Base-by-base conservation (phyloP, 2,329 filamentous ascomycete genomes). In the Xylaria digitata region DNA sequence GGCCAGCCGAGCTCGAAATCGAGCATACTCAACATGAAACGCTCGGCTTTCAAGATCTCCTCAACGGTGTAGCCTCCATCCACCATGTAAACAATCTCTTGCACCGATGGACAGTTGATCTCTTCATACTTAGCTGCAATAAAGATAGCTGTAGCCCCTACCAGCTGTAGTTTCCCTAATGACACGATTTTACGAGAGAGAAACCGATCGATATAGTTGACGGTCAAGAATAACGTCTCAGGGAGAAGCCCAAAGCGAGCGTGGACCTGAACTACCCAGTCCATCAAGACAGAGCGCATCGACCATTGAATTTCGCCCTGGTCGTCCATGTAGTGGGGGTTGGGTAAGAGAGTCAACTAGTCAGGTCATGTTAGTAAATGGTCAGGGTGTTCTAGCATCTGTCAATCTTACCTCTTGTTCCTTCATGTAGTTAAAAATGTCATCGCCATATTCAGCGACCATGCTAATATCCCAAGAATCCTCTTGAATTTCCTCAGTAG, bases 281-380 rank as follows among this genome's bases (percentile, higher is more conserved):
- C 96, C 90, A 99, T 96, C 61, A 99, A 85, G 23, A 98, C 93
- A 6, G 94, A 91, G 53, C 96, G 93, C 96, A 98, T 99, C 2
- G 94, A 97, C 96, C 96, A 99, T 78, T 97, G 93, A 64, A 99
- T 96, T 80, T 98, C 95, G n/a, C 91, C 90, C 79, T 99, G 96
- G 72, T 92, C 90, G 69, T 97, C 93, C 95, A 99, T 99, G 84
- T 99, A 99, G 78, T 96, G 89, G 3, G 93, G 86, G 75, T 96
- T 94, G 1, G 96, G 96, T 46, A 94, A 85, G 88, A 97, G 92
- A 73, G 85, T 89, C 78, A 85, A 87, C 92, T 93, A 54, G 43
- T 13, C 15, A 45, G 53, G 23, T 6, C 3, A 40, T 56, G 54
- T 76, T 70, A 75, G 73, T 49, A 72, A 43, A 40, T 17, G 11